Evolutionary conservation across 306 rosid genomes (phyloP), one percentile per base, ranked within the genome.

Genomic region (Prunus persica): DNA sequence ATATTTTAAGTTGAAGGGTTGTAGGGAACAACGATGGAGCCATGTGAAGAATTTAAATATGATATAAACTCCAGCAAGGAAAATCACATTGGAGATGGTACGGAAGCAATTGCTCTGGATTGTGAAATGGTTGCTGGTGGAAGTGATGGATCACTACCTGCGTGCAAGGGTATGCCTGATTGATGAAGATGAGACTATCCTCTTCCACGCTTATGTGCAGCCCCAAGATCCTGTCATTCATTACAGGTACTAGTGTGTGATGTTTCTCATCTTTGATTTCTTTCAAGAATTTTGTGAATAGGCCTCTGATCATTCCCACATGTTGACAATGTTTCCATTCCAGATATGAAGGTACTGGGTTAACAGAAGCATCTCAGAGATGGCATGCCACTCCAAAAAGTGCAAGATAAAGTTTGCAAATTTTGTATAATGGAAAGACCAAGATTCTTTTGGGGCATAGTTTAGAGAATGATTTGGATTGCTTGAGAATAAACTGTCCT

Each of bases 121-220:
- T 93, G 97, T 82, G 97, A 89, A 85, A 93, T 93, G 96, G 93
- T 88, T 81, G 90, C 91, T 30, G 97, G 98, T 69, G 97, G 97
- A 87, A 84, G 85, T 81, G 98, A 93, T 85, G 98, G 97, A 73
- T 71, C 96, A 0, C 78, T 93, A 88, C 74, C 79, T 93, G 38
- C 89, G 98, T 85, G 97, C 88, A 76, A 83, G 95, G 76, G 88
- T 91, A 19, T 89, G 96, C 82, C 83, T 93, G 61, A 82, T 86
- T 38, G 98, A 91, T 73, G 92, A 85, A 87, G 87, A 91, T 30
- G 97, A 93, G 82, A 91, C 86, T 67, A 58, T 93, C 61, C 81
- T 93, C 73, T 85, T 91, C 65, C 89, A 88, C 63, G 68, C 93
- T 50, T 91, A 69, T 75, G 96, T 89, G 74, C 84, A 71, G 50